Percentiles rank a stretch among this genome's conserved stretches.
These are phyloP conservation scores for Euclidium syriacum DNA, from an alignment of 345 rosid species.

Conservation along the genomic window DNA sequence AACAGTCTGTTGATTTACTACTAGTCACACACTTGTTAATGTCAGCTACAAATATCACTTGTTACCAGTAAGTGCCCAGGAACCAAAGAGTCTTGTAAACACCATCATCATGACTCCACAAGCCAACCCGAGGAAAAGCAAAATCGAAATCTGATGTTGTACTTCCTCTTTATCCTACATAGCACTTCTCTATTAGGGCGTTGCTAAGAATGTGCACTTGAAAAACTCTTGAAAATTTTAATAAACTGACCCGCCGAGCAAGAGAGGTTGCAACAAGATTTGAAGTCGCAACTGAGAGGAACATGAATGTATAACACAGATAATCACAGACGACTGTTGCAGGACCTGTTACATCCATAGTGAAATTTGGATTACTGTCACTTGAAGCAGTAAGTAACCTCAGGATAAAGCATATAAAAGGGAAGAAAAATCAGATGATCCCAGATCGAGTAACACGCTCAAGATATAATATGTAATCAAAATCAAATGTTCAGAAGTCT, in stretches of 20 bases:
- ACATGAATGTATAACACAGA: slow-evolving; percentile 51
- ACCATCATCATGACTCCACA: slow-evolving; percentile 70
- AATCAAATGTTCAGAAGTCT: not conserved
- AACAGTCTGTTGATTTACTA: not conserved
- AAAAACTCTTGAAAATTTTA: not conserved
- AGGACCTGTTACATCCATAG: slow-evolving; percentile 37
- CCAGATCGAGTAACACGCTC: not conserved
- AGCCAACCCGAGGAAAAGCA: slow-evolving; percentile 66
- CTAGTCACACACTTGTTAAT: slow-evolving; percentile 4
- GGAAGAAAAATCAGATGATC: not conserved
- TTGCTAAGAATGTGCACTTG: not conserved
- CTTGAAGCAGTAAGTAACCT: not conserved
- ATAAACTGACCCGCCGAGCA: slow-evolving; percentile 40
- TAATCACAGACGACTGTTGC: slow-evolving; percentile 52
- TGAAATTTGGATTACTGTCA: not conserved
- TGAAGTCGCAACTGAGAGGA: slow-evolving; percentile 55
- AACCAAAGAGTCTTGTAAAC: slow-evolving; percentile 63
- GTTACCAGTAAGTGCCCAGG: slow-evolving; percentile 75
- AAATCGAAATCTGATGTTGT: slow-evolving; percentile 86
- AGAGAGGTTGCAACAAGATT: slow-evolving; percentile 58
- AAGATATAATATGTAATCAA: not conserved
- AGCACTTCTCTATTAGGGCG: slow-evolving; percentile 12
- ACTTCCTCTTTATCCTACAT: slow-evolving; percentile 75
- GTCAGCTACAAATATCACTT: not conserved
- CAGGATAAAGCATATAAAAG: not conserved